These are phyloP conservation scores for Acmispon strigosus DNA, from an alignment of 306 rosid genomes.

Conservation along the genomic window DNA sequence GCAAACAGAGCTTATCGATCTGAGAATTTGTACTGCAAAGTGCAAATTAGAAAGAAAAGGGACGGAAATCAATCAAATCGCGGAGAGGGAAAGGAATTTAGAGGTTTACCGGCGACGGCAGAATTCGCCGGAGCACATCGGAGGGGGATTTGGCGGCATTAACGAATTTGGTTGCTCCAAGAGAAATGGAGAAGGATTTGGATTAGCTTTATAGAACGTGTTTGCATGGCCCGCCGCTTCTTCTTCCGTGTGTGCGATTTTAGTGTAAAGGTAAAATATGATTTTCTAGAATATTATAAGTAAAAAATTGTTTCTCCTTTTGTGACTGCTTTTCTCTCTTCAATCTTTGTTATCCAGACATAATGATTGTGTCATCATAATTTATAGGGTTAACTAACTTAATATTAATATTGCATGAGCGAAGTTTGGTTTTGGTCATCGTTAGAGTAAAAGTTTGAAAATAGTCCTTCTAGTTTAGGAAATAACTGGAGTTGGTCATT, in stretches of 20 bases:
- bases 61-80: neutral
- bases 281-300: neutral
- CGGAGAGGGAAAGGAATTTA: neutral
- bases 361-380: neutral
- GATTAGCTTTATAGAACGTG: neutral
- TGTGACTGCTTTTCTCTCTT: no score
- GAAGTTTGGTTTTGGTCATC: no score
- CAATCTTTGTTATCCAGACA: neutral
- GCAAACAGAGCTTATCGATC: neutral
- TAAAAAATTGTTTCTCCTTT: neutral
- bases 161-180: neutral
- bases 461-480: no score
- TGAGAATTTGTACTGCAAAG: neutral
- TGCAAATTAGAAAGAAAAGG: neutral
- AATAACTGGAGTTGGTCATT: no score
- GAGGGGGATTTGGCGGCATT: neutral
- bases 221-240: neutral
- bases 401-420: no score
- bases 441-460: no score
- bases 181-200: neutral
- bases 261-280: neutral
- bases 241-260: neutral
- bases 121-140: slow-evolving; percentile 6
- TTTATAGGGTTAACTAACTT: no score
- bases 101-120: slow-evolving; percentile 5